Percentiles rank a stretch among this genome's conserved stretches.
phyloP scores from a whole-genome alignment of 2,329 filamentous ascomycete species.

The Curvularia sp. region DNA sequence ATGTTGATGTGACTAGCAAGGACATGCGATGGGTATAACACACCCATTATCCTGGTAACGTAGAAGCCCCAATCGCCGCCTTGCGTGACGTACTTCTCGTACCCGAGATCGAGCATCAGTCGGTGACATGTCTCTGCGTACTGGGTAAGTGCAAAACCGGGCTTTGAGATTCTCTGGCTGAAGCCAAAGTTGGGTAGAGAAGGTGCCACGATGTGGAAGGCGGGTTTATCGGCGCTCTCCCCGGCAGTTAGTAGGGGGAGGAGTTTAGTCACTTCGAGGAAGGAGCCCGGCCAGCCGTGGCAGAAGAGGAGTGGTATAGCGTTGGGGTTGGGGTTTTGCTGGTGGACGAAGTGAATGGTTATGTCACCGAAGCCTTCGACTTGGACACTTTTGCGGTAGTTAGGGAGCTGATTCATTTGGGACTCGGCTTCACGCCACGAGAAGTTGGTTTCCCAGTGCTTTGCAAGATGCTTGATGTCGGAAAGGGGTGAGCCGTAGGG shows the following conservation, averaged over 20 bases:
- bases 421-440: constrained; percentile 69
- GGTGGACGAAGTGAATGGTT: constrained; percentile 70
- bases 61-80: constrained; percentile 76
- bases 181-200: constrained; percentile 65
- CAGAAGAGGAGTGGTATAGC: constrained; percentile 71
- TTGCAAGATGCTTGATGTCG: constrained; percentile 65
- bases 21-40: constrained; percentile 64
- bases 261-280: constrained; percentile 70
- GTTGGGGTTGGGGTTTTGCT: constrained; percentile 57
- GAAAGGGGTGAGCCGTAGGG: constrained; percentile 65
- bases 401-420: constrained; percentile 65
- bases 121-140: constrained; percentile 71
- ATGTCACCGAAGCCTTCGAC: constrained; percentile 66
- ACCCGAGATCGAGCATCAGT: constrained; percentile 73
- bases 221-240: constrained; percentile 49
- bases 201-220: constrained; percentile 62
- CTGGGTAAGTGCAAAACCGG: constrained; percentile 65
- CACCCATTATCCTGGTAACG: constrained; percentile 68
- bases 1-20: constrained; percentile 70
- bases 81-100: constrained; percentile 63
- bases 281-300: constrained; percentile 76
- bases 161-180: constrained; percentile 57
- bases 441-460: constrained; percentile 63
- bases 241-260: constrained; percentile 54
- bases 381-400: constrained; percentile 62